Conservation (phyloP, 2,329 filamentous ascomycete species). For the Cladosporium sp. region DNA sequence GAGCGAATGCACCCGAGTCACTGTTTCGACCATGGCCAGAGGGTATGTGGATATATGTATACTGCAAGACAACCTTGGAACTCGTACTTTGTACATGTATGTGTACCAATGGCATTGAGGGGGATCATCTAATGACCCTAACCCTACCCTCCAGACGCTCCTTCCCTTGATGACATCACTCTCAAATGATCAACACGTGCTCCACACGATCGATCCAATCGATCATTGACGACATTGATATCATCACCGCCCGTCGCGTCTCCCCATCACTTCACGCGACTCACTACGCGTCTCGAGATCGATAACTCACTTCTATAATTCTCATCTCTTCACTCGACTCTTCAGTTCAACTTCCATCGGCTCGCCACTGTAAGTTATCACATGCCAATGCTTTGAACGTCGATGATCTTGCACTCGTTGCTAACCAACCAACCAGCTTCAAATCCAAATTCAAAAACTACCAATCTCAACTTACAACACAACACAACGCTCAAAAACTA, state of each 20-base stretch:
- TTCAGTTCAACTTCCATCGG: background rate
- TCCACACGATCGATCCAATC: conserved; percentile 2
- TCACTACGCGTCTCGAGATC: background rate
- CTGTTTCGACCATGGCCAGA: background rate
- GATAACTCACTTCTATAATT: background rate
- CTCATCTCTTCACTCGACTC: background rate
- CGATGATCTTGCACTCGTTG: background rate
- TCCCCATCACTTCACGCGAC: conserved; percentile 12
- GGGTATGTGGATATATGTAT: background rate
- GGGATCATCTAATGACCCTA: background rate
- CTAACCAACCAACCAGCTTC: background rate
- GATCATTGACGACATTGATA: conserved; percentile 17
- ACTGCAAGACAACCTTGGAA: background rate
- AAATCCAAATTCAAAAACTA: background rate
- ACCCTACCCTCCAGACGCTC: background rate
- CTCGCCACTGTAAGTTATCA: background rate
- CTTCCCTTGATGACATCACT: background rate
- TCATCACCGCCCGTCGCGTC: conserved; percentile 4
- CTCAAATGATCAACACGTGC: background rate
- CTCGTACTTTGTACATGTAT: background rate
- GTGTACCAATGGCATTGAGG: background rate
- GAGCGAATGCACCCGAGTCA: background rate
- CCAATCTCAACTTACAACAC: background rate
- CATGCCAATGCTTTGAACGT: background rate
- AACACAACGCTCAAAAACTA: conserved; percentile 16